These are phyloP conservation scores for Erucastrum elatum DNA, from an alignment of 345 rosid genomes.

Conservation along the genomic window DNA sequence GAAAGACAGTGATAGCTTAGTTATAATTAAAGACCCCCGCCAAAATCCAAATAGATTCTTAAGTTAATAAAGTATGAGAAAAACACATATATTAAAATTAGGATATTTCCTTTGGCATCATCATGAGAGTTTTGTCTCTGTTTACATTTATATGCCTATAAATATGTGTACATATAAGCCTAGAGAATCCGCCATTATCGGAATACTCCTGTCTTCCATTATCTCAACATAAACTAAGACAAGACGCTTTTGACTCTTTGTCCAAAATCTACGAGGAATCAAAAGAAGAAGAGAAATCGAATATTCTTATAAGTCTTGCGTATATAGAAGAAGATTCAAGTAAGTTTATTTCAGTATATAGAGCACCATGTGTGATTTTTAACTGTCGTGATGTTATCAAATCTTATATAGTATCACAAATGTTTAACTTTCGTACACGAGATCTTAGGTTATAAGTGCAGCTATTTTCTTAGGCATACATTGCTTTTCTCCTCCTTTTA, in stretches of 20 bases:
- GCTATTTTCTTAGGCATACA: not conserved
- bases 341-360: constrained; percentile 25
- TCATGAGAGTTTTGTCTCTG: constrained; percentile 36
- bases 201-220: constrained; percentile 23
- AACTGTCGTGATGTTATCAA: not conserved
- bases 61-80: constrained; percentile 15
- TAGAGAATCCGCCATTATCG: constrained; percentile 31
- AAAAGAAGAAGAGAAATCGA: not conserved
- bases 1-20: constrained; percentile 43
- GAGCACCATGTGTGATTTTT: not conserved
- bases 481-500: not conserved
- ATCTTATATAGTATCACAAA: not conserved
- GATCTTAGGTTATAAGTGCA: not conserved
- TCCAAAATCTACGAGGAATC: constrained; percentile 22
- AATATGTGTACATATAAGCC: constrained; percentile 32
- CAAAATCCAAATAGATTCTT: constrained; percentile 40
- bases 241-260: constrained; percentile 35
- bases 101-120: constrained; percentile 33
- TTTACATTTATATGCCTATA: constrained; percentile 29
- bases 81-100: constrained; percentile 6
- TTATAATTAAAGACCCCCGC: constrained; percentile 34
- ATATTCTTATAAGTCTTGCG: constrained; percentile 10
- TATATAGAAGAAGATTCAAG: constrained; percentile 31
- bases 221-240: constrained; percentile 26
- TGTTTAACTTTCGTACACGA: constrained; percentile 6